Evolutionary conservation across 805 yeast genomes (phyloP), one percentile per base, ranked within the genome.

Genomic region (Starmerella floris): DNA sequence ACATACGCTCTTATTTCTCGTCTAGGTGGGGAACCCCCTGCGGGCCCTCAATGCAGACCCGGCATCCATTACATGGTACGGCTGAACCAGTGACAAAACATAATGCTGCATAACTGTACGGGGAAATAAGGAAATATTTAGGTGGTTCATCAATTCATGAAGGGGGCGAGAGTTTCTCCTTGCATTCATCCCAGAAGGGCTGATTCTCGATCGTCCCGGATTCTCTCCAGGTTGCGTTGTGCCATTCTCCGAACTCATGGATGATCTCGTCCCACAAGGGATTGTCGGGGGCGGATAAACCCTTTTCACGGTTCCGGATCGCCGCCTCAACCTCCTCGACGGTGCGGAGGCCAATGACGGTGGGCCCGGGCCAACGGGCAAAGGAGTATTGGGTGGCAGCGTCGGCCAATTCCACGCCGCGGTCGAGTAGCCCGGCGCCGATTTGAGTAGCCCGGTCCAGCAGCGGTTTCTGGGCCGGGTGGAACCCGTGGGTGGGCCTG

Each of bases 341-440:
- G 23, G 62, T 72, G 35, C 87, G 75, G 23, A 82, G 76, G 1
- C 97, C 97, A 37, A 87, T 62, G 2, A 87, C 91, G 2, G 87
- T 75, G 4, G 76, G 69, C 19, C 82, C 81, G 15, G 65, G 51
- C 84, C 87, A 81, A 40, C 67, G 62, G 37, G 72, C 62, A 31
- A 81, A 62, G 0, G 95, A 87, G 58, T 68, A 88, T 47, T 91
- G 66, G 1, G 83, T 76, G 2, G 95, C 82, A 47, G 85, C 59
- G 48, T 80, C 88, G 0, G 95, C 94, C 41, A 88, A 62, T 47
- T 84, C 91, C 3, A 74, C 66, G 35, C 68, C 63, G 31, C 70
- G 53, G 3, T 60, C 46, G 6, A 54, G 52, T 0, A 76, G 70
- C 27, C 74, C 63, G 26, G 61, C 56, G 2, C 76, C 77, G 0